phyloP scores from a whole-genome alignment of 148 eudicot species.

The Arctostaphylos glauca region DNA sequence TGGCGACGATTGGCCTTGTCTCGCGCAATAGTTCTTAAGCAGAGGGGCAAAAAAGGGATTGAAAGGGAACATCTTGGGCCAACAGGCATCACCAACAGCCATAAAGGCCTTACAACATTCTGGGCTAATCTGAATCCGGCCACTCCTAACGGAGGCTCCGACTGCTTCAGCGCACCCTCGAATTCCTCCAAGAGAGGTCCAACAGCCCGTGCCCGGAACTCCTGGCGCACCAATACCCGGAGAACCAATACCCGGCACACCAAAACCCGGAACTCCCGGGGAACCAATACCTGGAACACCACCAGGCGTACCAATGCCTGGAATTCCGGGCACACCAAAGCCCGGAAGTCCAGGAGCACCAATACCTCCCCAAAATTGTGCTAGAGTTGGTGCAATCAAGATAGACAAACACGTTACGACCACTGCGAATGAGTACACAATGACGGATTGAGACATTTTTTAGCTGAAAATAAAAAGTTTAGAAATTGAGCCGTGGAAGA shows the following conservation, averaged over 20 bases:
- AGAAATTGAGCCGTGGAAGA: not conserved
- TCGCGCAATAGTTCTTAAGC: not conserved
- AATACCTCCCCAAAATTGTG: not conserved
- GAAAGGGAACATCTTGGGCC: conserved; percentile 7
- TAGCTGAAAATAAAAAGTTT: not conserved
- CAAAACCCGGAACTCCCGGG: not conserved
- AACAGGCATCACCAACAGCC: not conserved
- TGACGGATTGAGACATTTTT: not conserved
- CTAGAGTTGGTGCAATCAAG: conserved; percentile 4
- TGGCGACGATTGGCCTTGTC: not conserved
- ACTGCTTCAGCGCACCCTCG: not conserved
- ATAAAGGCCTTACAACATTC: not conserved
- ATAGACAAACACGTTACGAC: not conserved
- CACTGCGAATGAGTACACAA: not conserved
- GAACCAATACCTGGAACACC: not conserved
- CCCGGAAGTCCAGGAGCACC: not conserved
- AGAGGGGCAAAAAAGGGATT: not conserved
- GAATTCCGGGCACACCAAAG: not conserved
- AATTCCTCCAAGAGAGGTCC: too few relatives aligned
- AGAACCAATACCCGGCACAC: not conserved
- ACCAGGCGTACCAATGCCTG: not conserved
- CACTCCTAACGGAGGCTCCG: not conserved
- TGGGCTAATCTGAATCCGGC: not conserved
- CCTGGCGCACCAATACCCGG: not conserved
- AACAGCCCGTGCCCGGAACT: not conserved